Conservation (phyloP, 2,329 filamentous ascomycete species). For the Penicillium brasilianum region DNA sequence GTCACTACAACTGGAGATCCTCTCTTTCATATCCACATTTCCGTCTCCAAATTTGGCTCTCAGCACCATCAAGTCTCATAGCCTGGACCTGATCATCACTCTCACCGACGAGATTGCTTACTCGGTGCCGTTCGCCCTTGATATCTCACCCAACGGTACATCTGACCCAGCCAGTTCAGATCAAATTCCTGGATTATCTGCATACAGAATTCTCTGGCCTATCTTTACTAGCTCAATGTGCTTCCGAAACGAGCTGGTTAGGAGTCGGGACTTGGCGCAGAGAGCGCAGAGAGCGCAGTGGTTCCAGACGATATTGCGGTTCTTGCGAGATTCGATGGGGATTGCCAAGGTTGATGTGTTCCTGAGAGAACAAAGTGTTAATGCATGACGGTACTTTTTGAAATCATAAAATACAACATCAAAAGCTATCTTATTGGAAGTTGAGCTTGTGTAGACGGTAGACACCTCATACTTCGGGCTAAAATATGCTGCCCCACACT, state of each 20-base stretch:
- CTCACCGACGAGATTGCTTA: slow-evolving; percentile 14
- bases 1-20: slow-evolving; percentile 13
- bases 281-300: slow-evolving; percentile 7
- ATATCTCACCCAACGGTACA: slow-evolving; percentile 9
- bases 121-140: slow-evolving; percentile 11
- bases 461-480: background rate
- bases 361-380: background rate
- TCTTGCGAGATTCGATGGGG: slow-evolving; percentile 18
- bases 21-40: slow-evolving; percentile 5
- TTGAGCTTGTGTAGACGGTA: background rate
- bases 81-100: background rate
- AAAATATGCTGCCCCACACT: background rate
- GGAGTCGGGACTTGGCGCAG: background rate
- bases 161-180: slow-evolving; percentile 3
- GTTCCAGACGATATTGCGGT: slow-evolving; percentile 14
- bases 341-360: slow-evolving; percentile 17
- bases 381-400: background rate
- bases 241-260: slow-evolving; percentile 4
- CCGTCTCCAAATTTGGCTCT: background rate
- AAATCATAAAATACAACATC: background rate
- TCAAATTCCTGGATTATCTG: slow-evolving; percentile 12
- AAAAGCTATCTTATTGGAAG: background rate
- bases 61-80: background rate
- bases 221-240: slow-evolving; percentile 6
- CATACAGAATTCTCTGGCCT: slow-evolving; percentile 17